A percentile compares a stretch with the other conserved stretches of the same genome.
Evolutionary conservation across 75 land plant species (phyloP).

Genomic region (Sequoiadendron giganteum): DNA sequence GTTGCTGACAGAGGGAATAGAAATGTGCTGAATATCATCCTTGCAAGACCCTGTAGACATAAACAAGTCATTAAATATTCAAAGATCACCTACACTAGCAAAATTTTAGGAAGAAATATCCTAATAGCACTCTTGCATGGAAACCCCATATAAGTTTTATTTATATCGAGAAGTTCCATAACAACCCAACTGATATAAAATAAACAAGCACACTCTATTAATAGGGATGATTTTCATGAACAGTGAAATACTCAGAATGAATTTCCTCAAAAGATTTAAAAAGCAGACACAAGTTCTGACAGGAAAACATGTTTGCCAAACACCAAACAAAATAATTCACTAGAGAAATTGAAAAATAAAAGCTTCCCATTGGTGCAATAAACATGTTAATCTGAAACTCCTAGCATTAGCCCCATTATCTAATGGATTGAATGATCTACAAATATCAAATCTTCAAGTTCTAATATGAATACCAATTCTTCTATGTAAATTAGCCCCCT

Average conservation of each 20-base stretch:
- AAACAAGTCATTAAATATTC: neutral
- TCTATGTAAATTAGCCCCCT: neutral
- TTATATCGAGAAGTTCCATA: neutral
- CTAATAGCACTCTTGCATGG: neutral
- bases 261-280: neutral
- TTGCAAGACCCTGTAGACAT: constrained; percentile 9
- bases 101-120: neutral
- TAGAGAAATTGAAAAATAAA: neutral
- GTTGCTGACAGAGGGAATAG: constrained; percentile 4
- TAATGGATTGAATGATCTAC: neutral
- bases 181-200: neutral
- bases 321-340: neutral
- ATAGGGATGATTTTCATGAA: neutral
- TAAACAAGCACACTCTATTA: neutral
- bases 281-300: neutral
- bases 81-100: neutral
- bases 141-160: neutral
- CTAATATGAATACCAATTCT: neutral
- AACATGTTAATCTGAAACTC: neutral
- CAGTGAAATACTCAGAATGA: neutral
- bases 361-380: neutral
- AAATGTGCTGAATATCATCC: constrained; percentile 1
- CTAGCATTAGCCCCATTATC: neutral
- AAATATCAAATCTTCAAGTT: neutral
- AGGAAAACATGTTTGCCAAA: neutral